Conservation (phyloP, 495 filamentous ascomycete genomes). For the Talaromyces proteolyticus region DNA sequence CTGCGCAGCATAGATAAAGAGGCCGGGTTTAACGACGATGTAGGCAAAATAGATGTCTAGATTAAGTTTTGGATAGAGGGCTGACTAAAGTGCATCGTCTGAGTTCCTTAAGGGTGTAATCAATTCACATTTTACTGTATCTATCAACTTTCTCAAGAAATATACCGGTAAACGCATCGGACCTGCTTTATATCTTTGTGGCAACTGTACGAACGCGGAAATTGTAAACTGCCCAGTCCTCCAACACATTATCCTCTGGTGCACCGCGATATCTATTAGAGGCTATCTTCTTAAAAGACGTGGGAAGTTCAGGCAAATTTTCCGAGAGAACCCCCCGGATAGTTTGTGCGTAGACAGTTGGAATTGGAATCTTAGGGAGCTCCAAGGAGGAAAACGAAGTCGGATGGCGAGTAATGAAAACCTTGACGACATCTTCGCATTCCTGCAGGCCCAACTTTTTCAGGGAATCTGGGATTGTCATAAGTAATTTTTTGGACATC, state of each 20-base stretch:
- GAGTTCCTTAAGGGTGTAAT: not conserved
- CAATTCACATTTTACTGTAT: not conserved
- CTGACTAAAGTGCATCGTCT: not conserved
- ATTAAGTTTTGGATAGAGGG: not conserved
- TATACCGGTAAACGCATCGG: not conserved
- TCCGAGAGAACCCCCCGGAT: not conserved
- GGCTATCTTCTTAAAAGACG: not conserved
- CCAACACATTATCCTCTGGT: not conserved
- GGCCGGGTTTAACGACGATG: not conserved
- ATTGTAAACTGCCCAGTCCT: conserved; percentile 1
- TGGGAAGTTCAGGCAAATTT: not conserved
- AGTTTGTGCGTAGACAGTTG: not conserved
- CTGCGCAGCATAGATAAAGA: not conserved
- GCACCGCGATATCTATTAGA: not conserved
- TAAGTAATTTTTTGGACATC: not conserved
- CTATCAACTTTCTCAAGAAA: not conserved
- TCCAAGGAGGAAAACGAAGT: conserved; percentile 9
- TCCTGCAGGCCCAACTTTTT: conserved; percentile 3
- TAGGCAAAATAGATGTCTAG: not conserved
- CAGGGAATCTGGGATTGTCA: conserved; percentile 1
- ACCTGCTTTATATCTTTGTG: not conserved
- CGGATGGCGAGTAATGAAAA: conserved; percentile 11
- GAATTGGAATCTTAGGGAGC: conserved; percentile 7
- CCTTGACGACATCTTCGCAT: conserved; percentile 13
- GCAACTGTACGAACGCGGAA: conserved; percentile 3